Conservation (phyloP, 805 yeast genomes). For the Saturnispora galanensis region DNA sequence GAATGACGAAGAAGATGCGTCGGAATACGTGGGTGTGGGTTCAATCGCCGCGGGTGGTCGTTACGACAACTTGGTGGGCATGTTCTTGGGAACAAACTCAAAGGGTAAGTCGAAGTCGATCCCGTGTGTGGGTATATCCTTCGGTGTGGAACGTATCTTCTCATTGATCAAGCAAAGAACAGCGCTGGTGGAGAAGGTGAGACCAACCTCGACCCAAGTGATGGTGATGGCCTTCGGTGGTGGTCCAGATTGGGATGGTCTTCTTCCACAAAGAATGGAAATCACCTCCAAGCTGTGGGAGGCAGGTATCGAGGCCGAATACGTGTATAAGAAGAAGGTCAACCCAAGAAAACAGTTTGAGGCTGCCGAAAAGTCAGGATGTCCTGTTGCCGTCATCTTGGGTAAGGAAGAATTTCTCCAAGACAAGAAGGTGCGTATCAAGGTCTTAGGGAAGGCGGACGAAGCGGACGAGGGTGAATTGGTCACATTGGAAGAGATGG, state of each 20-base stretch:
- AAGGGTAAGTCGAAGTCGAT: slow-evolving; percentile 62
- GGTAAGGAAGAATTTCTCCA: slow-evolving; percentile 84
- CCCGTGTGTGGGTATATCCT: slow-evolving; percentile 96
- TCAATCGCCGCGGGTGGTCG: slow-evolving; percentile 99
- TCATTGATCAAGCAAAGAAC: slow-evolving; percentile 77
- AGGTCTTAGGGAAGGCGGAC: slow-evolving; percentile 74
- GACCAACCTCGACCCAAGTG: slow-evolving; percentile 86
- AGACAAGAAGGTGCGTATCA: slow-evolving; percentile 75
- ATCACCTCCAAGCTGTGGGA: slow-evolving; percentile 79
- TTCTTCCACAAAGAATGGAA: slow-evolving; percentile 82
- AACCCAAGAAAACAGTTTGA: slow-evolving; percentile 95
- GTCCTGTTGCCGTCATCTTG: slow-evolving; percentile 80
- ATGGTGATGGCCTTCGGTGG: slow-evolving; percentile 98
- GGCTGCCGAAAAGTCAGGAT: slow-evolving; percentile 92
- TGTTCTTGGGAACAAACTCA: slow-evolving; percentile 81
- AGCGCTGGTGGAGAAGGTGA: slow-evolving; percentile 50
- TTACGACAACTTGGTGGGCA: slow-evolving; percentile 91
- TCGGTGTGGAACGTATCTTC: slow-evolving; percentile 93
- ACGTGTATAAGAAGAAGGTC: slow-evolving; percentile 84
- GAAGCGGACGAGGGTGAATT: slow-evolving; percentile 81
- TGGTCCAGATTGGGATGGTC: slow-evolving; percentile 93
- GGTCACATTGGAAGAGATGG: slow-evolving; percentile 51
- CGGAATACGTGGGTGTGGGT: slow-evolving; percentile 95
- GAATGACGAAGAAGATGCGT: slow-evolving; percentile 75
- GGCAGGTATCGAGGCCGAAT: slow-evolving; percentile 85